Percentiles rank a stretch among this genome's conserved stretches.
phyloP scores from a whole-genome alignment of 768 basidiomycete species.

The Lactarius hengduanensis region DNA sequence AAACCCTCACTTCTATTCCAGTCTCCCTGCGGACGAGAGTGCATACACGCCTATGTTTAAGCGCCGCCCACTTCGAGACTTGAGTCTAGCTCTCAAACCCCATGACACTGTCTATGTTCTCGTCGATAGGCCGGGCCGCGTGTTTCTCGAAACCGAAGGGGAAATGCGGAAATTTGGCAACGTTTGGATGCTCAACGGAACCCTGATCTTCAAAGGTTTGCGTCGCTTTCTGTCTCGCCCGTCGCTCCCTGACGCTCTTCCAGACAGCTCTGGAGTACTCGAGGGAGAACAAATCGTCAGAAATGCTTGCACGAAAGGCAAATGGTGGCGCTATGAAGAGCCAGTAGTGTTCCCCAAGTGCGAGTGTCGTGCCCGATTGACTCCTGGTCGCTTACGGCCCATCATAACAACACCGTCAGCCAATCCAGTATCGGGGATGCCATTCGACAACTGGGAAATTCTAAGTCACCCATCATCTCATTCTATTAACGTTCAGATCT shows the following conservation, averaged over 20 bases:
- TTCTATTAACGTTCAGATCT: background rate
- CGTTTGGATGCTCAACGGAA: background rate
- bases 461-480: background rate
- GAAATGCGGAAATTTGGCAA: slow-evolving; percentile 1
- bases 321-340: background rate
- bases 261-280: slow-evolving; percentile 9
- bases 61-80: background rate
- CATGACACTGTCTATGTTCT: slow-evolving; percentile 9
- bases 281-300: slow-evolving; percentile 12
- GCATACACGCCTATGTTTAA: background rate
- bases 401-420: background rate
- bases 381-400: background rate
- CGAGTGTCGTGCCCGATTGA: background rate
- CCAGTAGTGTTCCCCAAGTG: background rate
- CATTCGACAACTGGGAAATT: slow-evolving; percentile 5
- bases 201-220: slow-evolving; percentile 16
- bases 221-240: background rate
- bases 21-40: background rate
- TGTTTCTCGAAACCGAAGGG: slow-evolving; percentile 6
- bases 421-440: background rate
- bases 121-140: slow-evolving; percentile 2
- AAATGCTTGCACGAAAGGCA: background rate
- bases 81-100: background rate
- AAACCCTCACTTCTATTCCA: slow-evolving; percentile 20
- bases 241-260: background rate